Percentiles rank a stretch among this genome's conserved stretches.
Evolutionary conservation across 768 basidiomycete genomes (phyloP).

Genomic region (Xerocomellus amylosporus): DNA sequence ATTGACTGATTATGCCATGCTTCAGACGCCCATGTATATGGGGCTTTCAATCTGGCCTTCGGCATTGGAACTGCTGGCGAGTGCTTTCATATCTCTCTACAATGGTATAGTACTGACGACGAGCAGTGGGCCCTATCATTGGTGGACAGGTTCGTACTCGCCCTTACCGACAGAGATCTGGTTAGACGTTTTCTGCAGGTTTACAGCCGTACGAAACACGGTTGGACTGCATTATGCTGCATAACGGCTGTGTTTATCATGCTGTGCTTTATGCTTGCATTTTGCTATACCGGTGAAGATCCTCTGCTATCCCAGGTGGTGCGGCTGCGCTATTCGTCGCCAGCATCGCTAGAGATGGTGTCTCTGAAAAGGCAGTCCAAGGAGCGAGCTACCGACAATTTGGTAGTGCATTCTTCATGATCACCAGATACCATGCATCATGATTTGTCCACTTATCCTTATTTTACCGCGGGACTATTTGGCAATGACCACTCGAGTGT

Average conservation of each 20-base stretch:
- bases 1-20: not conserved
- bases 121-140: slow-evolving; percentile 63
- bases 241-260: slow-evolving; percentile 44
- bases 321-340: slow-evolving; percentile 17
- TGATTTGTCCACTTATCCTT: not conserved
- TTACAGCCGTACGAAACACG: slow-evolving; percentile 51
- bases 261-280: slow-evolving; percentile 38
- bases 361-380: slow-evolving; percentile 2
- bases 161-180: not conserved
- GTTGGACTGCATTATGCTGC: slow-evolving; percentile 60
- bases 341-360: slow-evolving; percentile 8
- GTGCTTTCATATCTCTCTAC: slow-evolving; percentile 16
- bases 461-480: slow-evolving; percentile 6
- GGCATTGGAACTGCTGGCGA: slow-evolving; percentile 61
- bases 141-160: slow-evolving; percentile 55
- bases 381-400: not conserved
- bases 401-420: slow-evolving; percentile 5
- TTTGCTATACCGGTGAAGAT: slow-evolving; percentile 49
- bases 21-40: slow-evolving; percentile 71
- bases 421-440: slow-evolving; percentile 2
- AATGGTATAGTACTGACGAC: slow-evolving; percentile 1
- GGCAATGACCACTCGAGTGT: slow-evolving; percentile 11
- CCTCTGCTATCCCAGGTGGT: slow-evolving; percentile 36
- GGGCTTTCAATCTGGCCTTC: slow-evolving; percentile 69
- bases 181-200: slow-evolving; percentile 40